Evolutionary conservation across 2,329 filamentous ascomycete species (phyloP), one percentile per base, ranked within the genome.

Genomic region (Stagonosporopsis tanaceti): DNA sequence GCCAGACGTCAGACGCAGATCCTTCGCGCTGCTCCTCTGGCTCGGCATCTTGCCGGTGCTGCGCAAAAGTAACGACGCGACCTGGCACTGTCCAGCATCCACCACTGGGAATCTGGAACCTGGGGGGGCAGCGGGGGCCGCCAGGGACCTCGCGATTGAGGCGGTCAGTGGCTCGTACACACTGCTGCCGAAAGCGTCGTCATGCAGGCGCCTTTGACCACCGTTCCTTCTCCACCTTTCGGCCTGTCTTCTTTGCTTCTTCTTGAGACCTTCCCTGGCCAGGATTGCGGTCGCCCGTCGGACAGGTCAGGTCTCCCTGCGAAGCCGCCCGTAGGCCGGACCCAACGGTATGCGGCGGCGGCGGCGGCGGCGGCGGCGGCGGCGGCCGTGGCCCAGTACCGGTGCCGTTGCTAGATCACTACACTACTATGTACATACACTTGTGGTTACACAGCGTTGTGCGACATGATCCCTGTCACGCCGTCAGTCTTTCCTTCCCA

Each of bases 201-300:
- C 59, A 12, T 74, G 72, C 72, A 75, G 66, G 57, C 67, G 71
- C 70, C 71, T 41, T 61, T 58, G 57, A 45, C 57, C 67, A 65
- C 66, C 60, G 64, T 67, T 66, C 63, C 58, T 61, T 61, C 61
- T 63, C 61, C 64, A 42, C 60, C 40, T 51, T 53, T 50, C 37
- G 58, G 56, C 60, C 50, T 59, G 57, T 61, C 63, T 67, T 64
- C 58, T 65, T 64, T 62, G 51, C 60, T 63, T 60, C 58, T 64
- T 57, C 58, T 42, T 50, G 46, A 55, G 53, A 57, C 47, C 46
- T 55, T 47, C 53, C 60, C 47, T 59, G 57, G 59, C 53, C 62
- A 58, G 55, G 54, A 59, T 44, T 44, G 59, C 56, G 60, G 57
- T 53, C 53, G 50, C 38, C 58, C 52, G 41, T 53, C 46, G 47